Base-by-base conservation (phyloP, 106 monocot species). In the Platanthera zijinensis region DNA sequence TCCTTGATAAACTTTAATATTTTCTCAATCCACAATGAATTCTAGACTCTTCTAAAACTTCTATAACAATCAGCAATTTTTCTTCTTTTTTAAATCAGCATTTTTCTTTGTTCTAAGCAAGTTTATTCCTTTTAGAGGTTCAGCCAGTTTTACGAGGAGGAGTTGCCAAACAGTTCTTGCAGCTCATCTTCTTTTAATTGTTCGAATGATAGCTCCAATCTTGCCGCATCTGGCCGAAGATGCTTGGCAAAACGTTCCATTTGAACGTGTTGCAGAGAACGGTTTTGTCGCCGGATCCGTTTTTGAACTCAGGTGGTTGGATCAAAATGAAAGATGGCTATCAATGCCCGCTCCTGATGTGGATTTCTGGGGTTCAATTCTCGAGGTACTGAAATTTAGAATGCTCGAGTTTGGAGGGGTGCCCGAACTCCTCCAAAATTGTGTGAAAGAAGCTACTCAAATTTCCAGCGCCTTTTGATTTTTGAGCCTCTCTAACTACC, bases 181-280 rank as follows among this genome's bases (percentile, higher is more conserved):
- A 54, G 89, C 89, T 72, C 96, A 97, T 76, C 84, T 97, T 76
- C 76, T 97, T 50, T 89, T 85, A 52, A 81, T 90, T 49, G 82
- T 91, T 69, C 83, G 82, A 72, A 72, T 93, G 63, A 85, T 97
- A 78, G 89, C 96, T 82, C 96, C 96, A 72, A 97, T 95, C 76
- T 76, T 90, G 80, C 92, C 92, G 9, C 96, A 93, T 80, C 76
- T 97, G 80, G 93, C 93, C 52, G 96, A 93, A 72, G 96, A 97
- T 89, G 96, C 87, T 25, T 97, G 96, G 96, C 96, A 93, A 80
- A 89, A 89, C 69, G 91, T 97, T 52, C 96, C 96, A 6, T 97
- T 91, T 76, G 82, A 91, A 68, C 75, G 89, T 83, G 46, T 73
- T 7, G 69, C 81, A 57, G 81, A 83, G 63, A 87, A 88, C 77